phyloP scores from a whole-genome alignment of 805 yeast genomes.

The Wickerhamiella vanderwaltii region DNA sequence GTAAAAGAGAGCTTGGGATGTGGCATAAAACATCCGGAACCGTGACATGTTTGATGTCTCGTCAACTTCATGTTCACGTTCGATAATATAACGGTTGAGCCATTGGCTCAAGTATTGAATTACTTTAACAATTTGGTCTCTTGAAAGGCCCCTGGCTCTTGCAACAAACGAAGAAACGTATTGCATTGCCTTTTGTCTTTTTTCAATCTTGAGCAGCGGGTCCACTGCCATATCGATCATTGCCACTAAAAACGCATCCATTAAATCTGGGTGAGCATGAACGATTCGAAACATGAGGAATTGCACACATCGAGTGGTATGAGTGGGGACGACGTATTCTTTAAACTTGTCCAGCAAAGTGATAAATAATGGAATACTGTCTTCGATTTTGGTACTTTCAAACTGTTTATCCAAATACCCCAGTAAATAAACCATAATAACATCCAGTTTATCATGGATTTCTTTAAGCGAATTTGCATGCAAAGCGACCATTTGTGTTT shows the following conservation, averaged over 20 bases:
- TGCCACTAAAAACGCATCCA: conserved; percentile 72
- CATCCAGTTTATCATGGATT: conserved; percentile 60
- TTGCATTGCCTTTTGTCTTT: conserved; percentile 80
- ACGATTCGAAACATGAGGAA: conserved; percentile 69
- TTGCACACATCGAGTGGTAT: conserved; percentile 79
- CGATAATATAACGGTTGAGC: conserved; percentile 68
- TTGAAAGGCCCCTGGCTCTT: conserved; percentile 61
- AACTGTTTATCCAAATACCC: conserved; percentile 38
- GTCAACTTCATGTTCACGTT: conserved; percentile 72
- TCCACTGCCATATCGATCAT: conserved; percentile 75
- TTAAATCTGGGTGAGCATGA: conserved; percentile 68
- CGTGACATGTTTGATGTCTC: conserved; percentile 75
- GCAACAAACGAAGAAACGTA: conserved; percentile 84
- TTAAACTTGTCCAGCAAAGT: conserved; percentile 66
- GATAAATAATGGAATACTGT: conserved; percentile 54
- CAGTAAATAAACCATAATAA: conserved; percentile 48
- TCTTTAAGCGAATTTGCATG: conserved; percentile 36
- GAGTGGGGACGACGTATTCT: conserved; percentile 79
- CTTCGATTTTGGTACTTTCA: conserved; percentile 38
- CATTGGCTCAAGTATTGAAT: conserved; percentile 73
- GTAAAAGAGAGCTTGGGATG: conserved; percentile 79
- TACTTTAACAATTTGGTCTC: conserved; percentile 66
- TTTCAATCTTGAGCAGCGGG: conserved; percentile 53
- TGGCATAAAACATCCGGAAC: conserved; percentile 78
- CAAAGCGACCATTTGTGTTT: conserved; percentile 31